Percentiles rank a stretch among this genome's conserved stretches.
phyloP scores from a whole-genome alignment of 1,284 basidiomycete species.

The Sanguinoderma infundibulare region DNA sequence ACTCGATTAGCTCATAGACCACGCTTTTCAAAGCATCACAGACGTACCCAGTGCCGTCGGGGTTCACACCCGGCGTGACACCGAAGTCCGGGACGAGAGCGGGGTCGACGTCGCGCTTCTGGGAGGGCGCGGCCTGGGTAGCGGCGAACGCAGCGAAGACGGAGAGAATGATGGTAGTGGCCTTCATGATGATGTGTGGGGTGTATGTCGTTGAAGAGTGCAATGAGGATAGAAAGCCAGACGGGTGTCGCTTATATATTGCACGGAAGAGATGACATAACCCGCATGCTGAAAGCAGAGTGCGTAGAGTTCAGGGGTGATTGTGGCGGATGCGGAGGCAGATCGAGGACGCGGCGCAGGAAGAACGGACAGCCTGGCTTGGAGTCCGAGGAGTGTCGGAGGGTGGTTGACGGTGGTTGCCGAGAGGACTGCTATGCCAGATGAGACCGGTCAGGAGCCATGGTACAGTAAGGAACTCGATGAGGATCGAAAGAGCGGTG shows the following conservation, averaged over 20 bases:
- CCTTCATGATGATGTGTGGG: conserved; percentile 29
- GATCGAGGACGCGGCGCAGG: too few species aligned
- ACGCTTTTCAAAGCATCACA: neutral
- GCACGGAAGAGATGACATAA: too few species aligned
- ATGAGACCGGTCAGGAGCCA: too few species aligned
- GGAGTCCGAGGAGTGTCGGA: too few species aligned
- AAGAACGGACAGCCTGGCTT: too few species aligned
- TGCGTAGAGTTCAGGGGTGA: too few species aligned
- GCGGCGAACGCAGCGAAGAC: conserved; percentile 40
- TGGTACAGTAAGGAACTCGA: too few species aligned
- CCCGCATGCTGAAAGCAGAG: too few species aligned
- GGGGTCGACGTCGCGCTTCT: conserved; percentile 48
- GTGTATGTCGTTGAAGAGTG: conserved; percentile 5
- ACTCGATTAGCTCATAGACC: neutral
- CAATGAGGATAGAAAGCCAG: conserved; percentile 15
- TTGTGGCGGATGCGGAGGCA: too few species aligned
- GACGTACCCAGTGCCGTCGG: conserved; percentile 43
- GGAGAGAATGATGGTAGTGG: conserved; percentile 36
- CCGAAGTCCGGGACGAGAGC: conserved; percentile 59
- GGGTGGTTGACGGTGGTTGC: too few species aligned
- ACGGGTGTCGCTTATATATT: conserved; percentile 13
- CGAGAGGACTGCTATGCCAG: too few species aligned
- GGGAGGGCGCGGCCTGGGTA: conserved; percentile 43
- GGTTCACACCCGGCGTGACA: conserved; percentile 49
- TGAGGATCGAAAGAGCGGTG: too few species aligned